Evolutionary conservation across 192 early-diverging fungal genomes (phyloP), one percentile per base, ranked within the genome.

Genomic region (Linnemannia zychae): DNA sequence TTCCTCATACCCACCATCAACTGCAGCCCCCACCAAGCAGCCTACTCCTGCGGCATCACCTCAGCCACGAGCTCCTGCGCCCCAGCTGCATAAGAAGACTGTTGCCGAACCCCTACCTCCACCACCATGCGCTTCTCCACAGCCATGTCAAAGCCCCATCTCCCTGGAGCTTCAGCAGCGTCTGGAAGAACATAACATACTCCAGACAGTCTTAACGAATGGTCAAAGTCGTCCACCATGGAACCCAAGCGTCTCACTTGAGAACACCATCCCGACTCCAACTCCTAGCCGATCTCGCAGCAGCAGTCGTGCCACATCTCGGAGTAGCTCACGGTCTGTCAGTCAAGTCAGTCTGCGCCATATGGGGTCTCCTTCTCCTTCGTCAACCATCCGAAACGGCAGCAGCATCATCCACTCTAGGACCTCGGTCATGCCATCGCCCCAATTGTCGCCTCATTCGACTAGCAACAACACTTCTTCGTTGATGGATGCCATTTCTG

Each of bases 241-340:
- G 83, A 85, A 85, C 34, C 83, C 83, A 1, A 85, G 83, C 37
- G 83, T 85, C 1, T 74, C 83, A 0, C 70, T 85, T 3, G 83
- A 85, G 3, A 48, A 57, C n/a, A 20, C 68, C 1, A 16, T 71
- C 3, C 49, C 44, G 2, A 68, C 33, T 18, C 53, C 52, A 49
- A 53, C 46, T 17, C 12, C 74, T 16, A n/a, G 37, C 33, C 77
- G 77, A 48, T 85, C 83, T 0, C 11, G 77, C 37, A 79, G 83
- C 74, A 34, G 57, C 1, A 75, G 73, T 47, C 70, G 74, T 15
- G 24, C 44, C 11, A 72, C 77, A 15, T 81, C 80, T 22, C 16
- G 57, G 13, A 72, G 71, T 37, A 76, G 78, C 50, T 78, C 75
- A 3, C 67, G 82, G 36, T 84, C 82, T 31, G 50, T 84, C 22